Percentiles rank a stretch among this genome's conserved stretches.
phyloP scores from a whole-genome alignment of 805 yeast species.

The Candida maesae region DNA sequence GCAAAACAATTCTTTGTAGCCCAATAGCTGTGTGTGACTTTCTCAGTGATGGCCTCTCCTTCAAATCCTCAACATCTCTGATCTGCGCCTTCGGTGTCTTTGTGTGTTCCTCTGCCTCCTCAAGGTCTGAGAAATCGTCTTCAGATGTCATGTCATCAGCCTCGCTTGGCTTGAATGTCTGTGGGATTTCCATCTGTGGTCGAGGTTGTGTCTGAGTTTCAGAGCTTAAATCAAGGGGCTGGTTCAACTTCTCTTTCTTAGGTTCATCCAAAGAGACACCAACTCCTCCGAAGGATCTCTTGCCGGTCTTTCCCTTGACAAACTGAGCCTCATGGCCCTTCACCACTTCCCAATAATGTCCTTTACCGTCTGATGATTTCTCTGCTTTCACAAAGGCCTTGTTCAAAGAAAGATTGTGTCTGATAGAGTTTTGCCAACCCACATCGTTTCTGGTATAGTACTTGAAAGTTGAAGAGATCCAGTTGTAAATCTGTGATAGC shows the following conservation, averaged over 20 bases:
- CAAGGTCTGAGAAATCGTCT: slow-evolving; percentile 13
- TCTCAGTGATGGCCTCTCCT: slow-evolving; percentile 20
- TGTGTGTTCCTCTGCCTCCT: slow-evolving; percentile 16
- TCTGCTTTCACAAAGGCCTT: slow-evolving; percentile 91
- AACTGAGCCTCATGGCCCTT: slow-evolving; percentile 81
- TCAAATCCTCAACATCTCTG: slow-evolving; percentile 13
- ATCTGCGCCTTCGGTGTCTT: slow-evolving; percentile 26
- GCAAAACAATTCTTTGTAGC: slow-evolving; percentile 20
- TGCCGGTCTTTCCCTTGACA: slow-evolving; percentile 55
- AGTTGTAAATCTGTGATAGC: slow-evolving; percentile 84
- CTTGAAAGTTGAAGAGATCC: slow-evolving; percentile 86
- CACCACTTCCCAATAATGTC: slow-evolving; percentile 88
- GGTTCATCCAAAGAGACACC: slow-evolving; percentile 10
- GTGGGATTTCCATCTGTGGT: slow-evolving; percentile 4
- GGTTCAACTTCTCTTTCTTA: background rate
- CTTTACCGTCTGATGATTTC: slow-evolving; percentile 83
- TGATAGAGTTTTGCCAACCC: slow-evolving; percentile 98
- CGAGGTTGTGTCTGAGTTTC: background rate
- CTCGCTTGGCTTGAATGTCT: slow-evolving; percentile 3
- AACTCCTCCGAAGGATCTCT: slow-evolving; percentile 23
- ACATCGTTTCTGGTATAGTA: slow-evolving; percentile 88
- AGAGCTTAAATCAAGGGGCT: background rate
- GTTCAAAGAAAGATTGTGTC: slow-evolving; percentile 90
- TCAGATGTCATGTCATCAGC: slow-evolving; percentile 14
- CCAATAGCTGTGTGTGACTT: slow-evolving; percentile 29